Evolutionary conservation across 208 protist species (phyloP), one percentile per base, ranked within the genome.

Genomic region (Paratrypanosoma confusum): DNA sequence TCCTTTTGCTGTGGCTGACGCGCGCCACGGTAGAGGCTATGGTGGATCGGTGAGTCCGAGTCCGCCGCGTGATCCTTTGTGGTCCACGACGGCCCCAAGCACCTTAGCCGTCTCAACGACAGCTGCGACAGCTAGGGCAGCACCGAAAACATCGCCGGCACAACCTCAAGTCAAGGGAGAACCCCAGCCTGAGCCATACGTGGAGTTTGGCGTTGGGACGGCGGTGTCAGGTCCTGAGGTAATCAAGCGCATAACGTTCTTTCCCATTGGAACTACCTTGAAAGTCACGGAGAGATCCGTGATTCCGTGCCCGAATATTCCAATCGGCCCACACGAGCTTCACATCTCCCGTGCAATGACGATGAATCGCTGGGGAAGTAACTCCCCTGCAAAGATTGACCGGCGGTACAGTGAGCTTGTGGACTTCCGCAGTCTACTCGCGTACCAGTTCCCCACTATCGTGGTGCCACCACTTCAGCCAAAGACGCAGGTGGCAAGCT

Each of bases 381-480:
- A 45, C 7, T 58, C 44, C 3, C 22, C 57, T 1, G 48, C 32
- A 22, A 40, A 57, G 23, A 60, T 86, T n/a, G 65, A 87, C 45
- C 78, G 82, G 3, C 66, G 82, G 8, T 91, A 91, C 67, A 85
- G 69, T 39, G 82, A 91, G 61, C 31, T 91, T 38, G 43, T 75
- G 22, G 64, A 71, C 28, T 65, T 91, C 38, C 78, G 82, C 0
- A 45, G 65, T 20, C 51, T 88, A 16, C 65, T 91, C 5, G 57
- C 55, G 18, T 75, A 71, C 39, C 75, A 88, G 50, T 86, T 84
- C 49, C 78, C 75, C 8, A 69, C 39, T 5, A 36, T 91, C 18
- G 69, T 91, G 27, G 57, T 91, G 3, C 76, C 82, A 0, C 82
- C 82, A n/a, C 60, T 91, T 32, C 72, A 74, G 17, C 56, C 65